Evolutionary conservation across 2,329 filamentous ascomycete genomes (phyloP).

Genomic region (Escovopsis weberi): DNA sequence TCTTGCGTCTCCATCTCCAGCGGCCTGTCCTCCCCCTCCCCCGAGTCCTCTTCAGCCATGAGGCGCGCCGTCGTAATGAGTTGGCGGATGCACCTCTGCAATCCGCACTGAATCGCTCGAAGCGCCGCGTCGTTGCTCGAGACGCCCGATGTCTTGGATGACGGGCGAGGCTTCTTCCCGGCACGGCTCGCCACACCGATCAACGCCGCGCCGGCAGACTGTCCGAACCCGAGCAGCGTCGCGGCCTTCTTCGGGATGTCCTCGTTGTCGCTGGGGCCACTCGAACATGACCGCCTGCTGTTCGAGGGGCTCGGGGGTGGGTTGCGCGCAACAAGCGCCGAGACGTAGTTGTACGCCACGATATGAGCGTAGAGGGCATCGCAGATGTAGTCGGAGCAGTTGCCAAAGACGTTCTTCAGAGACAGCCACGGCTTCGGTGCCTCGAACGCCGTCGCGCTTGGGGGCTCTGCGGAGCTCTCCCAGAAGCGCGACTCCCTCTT

Average conservation of each 20-base stretch:
- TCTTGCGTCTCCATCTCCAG: conserved; percentile 17
- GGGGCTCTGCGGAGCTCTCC: conserved; percentile 5
- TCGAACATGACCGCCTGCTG: conserved; percentile 5
- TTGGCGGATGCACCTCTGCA: conserved; percentile 35
- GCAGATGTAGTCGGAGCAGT: conserved; percentile 38
- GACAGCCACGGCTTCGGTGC: conserved; percentile 25
- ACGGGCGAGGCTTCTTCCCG: conserved; percentile 11
- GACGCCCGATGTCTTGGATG: conserved; percentile 9
- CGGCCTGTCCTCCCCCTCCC: conserved; percentile 14
- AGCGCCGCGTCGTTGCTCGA: conserved; percentile 20
- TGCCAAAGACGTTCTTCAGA: conserved; percentile 37
- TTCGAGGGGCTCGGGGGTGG: conserved; percentile 6
- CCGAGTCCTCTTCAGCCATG: conserved; percentile 15
- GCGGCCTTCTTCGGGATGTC: conserved; percentile 39
- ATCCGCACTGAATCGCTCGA: conserved; percentile 31
- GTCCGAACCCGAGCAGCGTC: conserved; percentile 32
- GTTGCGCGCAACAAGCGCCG: conserved; percentile 15
- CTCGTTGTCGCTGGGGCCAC: conserved; percentile 14
- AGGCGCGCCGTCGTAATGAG: conserved; percentile 34
- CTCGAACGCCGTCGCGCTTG: conserved; percentile 7
- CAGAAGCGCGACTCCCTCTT: conserved; percentile 1
- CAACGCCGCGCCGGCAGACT: conserved; percentile 8
- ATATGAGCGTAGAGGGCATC: conserved; percentile 46
- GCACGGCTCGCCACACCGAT: conserved; percentile 10
- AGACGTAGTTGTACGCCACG: conserved; percentile 44